Base-by-base conservation (phyloP, 148 eudicot species). In the Diospyros kaki region DNA sequence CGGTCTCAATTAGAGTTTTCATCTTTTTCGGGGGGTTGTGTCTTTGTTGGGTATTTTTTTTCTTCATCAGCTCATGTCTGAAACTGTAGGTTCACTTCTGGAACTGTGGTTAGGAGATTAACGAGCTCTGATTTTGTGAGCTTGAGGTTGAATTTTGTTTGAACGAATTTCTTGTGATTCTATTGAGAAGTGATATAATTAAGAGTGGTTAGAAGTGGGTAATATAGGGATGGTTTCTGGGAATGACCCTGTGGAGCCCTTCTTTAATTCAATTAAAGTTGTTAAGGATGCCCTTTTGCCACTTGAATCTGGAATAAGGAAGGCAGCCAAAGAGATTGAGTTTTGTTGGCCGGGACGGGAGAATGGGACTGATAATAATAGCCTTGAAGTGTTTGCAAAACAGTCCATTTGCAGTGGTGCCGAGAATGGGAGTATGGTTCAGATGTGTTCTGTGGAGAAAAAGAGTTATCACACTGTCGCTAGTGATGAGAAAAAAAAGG, bases 321-420 rank as follows among this genome's bases (percentile, higher is more conserved):
- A 92, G 73, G 98, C 87, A 0, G 86, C 94, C 0, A 90, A 90
- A 73, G 95, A 92, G 80, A 79, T 95, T 3, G 97, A 95, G 84
- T 84, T 79, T 83, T 81, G 85, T 50, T 89, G 91, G 91, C 85
- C 87, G 17, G 79, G 77, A 74, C 63, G 71, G 43, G 90, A 87
- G 71, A 81, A 60, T 71, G 82, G 77, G 58, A 28, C 28, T 28
- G 38, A 39, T 70, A 43, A 61, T 61, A 55, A 73, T 63, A 74
- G 79, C 67, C 73, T 60, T 74, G 87, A 75, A 55, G 44, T 83
- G 59, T 53, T 81, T 74, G 73, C 74, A 60, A 46, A 53, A 55
- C 73, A 71, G 50, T 79, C 77, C 54, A 64, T 17, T 73, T 71
- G 73, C 72, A 58, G 46, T 64, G 73, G 66, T 39, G 76, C 64